Conservation (phyloP, 2,329 filamentous ascomycete genomes). For the Cucurbitaria berberidis region DNA sequence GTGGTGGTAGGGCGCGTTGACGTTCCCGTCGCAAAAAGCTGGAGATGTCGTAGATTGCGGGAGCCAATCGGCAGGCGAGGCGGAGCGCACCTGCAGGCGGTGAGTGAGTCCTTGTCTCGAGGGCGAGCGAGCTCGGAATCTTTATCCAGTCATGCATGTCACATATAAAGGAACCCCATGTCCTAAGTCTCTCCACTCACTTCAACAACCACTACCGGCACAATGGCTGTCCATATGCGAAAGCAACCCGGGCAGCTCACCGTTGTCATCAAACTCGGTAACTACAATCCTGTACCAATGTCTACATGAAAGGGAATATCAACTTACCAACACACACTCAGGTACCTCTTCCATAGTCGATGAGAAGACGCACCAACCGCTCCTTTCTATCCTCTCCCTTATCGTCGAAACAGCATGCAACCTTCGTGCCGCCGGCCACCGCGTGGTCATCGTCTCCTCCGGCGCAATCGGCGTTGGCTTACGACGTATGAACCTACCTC, state of each 20-base stretch:
- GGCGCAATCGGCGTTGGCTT: conserved; percentile 95
- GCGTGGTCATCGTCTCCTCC: conserved; percentile 94
- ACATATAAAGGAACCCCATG: conserved; percentile 8
- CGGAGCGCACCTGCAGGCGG: neutral
- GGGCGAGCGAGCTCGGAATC: conserved; percentile 24
- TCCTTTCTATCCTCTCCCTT: conserved; percentile 85
- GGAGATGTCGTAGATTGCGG: conserved; percentile 16
- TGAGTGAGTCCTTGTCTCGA: conserved; percentile 15
- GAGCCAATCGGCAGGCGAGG: conserved; percentile 28
- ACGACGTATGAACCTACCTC: conserved; percentile 84
- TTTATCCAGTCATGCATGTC: conserved; percentile 25
- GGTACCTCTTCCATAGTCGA: conserved; percentile 99
- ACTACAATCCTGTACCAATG: conserved; percentile 34
- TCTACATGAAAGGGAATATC: conserved; percentile 24
- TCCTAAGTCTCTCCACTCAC: neutral
- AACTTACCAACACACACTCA: conserved; percentile 53
- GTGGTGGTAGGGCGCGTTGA: conserved; percentile 17
- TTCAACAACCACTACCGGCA: neutral
- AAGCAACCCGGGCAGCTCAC: conserved; percentile 65
- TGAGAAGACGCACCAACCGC: conserved; percentile 90
- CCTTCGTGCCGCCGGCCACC: conserved; percentile 87
- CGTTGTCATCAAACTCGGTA: conserved; percentile 88
- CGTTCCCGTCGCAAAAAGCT: conserved; percentile 29
- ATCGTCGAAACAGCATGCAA: conserved; percentile 94
- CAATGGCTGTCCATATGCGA: conserved; percentile 51